Conservation (phyloP, 1,139 yeast species). For the Petasospora fabianii region DNA sequence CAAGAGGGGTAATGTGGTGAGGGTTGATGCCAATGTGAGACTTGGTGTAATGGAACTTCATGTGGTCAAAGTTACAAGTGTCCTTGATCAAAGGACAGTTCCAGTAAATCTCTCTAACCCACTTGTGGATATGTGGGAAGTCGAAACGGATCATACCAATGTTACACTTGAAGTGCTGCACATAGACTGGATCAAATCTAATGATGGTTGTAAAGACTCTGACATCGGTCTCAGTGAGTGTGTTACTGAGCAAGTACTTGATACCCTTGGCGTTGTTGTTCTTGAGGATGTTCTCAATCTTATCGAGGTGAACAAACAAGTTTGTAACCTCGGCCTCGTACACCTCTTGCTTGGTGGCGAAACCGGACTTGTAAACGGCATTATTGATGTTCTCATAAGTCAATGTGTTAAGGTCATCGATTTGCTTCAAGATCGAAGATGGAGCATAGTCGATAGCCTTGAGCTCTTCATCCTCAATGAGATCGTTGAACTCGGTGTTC, state of each 20-base stretch:
- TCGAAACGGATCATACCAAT: slow-evolving; percentile 75
- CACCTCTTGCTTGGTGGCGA: slow-evolving; percentile 79
- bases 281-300: slow-evolving; percentile 62
- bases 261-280: slow-evolving; percentile 39
- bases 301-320: slow-evolving; percentile 70
- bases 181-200: slow-evolving; percentile 88
- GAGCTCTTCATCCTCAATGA: slow-evolving; percentile 44
- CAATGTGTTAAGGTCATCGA: slow-evolving; percentile 83
- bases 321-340: slow-evolving; percentile 69
- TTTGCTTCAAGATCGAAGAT: slow-evolving; percentile 42
- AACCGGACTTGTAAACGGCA: slow-evolving; percentile 93
- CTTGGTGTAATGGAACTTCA: slow-evolving; percentile 83
- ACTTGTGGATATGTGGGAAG: slow-evolving; percentile 72
- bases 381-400: slow-evolving; percentile 82
- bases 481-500: slow-evolving; percentile 61
- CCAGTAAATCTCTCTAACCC: slow-evolving; percentile 88
- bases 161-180: slow-evolving; percentile 93
- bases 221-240: slow-evolving; percentile 85
- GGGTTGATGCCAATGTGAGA: slow-evolving; percentile 83
- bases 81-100: slow-evolving; percentile 68
- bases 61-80: slow-evolving; percentile 85
- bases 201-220: slow-evolving; percentile 79
- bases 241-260: slow-evolving; percentile 56
- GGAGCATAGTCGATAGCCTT: slow-evolving; percentile 66
- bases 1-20: slow-evolving; percentile 77